Evolutionary conservation across 805 yeast genomes (phyloP).

Genomic region (Ogataea pilisensis): DNA sequence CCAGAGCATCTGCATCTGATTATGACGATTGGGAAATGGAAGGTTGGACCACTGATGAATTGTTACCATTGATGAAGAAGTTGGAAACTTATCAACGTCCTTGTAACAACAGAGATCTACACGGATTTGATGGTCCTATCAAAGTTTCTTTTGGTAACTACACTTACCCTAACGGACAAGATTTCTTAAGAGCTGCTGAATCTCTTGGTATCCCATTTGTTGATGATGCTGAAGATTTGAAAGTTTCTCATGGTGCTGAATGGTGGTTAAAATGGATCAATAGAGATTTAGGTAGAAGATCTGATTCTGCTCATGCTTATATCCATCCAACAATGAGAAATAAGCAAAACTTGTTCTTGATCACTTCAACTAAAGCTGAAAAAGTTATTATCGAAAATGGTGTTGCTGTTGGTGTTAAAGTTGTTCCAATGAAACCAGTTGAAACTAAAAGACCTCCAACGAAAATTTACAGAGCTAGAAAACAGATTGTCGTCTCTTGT

Average conservation of each 20-base stretch:
- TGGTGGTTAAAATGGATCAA: conserved; percentile 30
- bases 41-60: conserved; percentile 28
- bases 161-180: conserved; percentile 27
- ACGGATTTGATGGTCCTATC: conserved; percentile 30
- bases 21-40: conserved; percentile 29
- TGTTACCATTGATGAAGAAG: conserved; percentile 27
- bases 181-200: conserved; percentile 26
- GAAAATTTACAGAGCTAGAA: conserved; percentile 35
- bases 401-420: conserved; percentile 23
- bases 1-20: conserved; percentile 30
- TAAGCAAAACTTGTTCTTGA: conserved; percentile 23
- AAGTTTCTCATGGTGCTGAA: conserved; percentile 26
- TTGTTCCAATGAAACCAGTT: conserved; percentile 23
- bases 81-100: conserved; percentile 29
- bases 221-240: conserved; percentile 26
- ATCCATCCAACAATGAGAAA: conserved; percentile 30
- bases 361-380: conserved; percentile 26
- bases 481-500: conserved; percentile 41
- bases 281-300: conserved; percentile 30
- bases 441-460: conserved; percentile 14
- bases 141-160: conserved; percentile 29
- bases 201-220: conserved; percentile 26
- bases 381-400: conserved; percentile 27
- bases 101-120: conserved; percentile 27
- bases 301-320: conserved; percentile 29